Conservation (phyloP, 176 grass and related monocot species). For the Coix lacrymajobi region DNA sequence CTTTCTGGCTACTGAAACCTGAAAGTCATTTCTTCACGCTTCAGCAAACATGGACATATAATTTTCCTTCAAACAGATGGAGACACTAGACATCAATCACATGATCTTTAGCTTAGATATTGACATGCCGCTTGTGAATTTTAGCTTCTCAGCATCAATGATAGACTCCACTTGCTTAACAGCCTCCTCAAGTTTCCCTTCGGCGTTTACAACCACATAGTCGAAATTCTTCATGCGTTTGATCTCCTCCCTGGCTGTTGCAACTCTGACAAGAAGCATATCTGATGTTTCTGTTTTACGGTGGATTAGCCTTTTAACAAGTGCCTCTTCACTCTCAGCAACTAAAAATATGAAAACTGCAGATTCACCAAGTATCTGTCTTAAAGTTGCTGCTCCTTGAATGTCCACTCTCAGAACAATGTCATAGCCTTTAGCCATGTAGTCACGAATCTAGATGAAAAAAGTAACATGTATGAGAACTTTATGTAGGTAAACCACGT, state of each 20-base stretch:
- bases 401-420: constrained; percentile 97
- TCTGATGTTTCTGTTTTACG: constrained; percentile 92
- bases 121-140: constrained; percentile 47
- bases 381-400: constrained; percentile 85
- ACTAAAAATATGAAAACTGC: constrained; percentile 93
- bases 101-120: constrained; percentile 50
- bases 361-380: constrained; percentile 76
- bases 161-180: constrained; percentile 79
- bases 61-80: not conserved
- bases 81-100: not conserved
- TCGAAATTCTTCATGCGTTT: constrained; percentile 65
- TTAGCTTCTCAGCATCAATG: constrained; percentile 94
- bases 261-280: constrained; percentile 91
- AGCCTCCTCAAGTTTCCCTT: constrained; percentile 82
- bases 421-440: constrained; percentile 87
- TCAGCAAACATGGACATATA: not conserved
- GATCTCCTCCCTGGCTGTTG: constrained; percentile 86
- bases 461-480: constrained; percentile 10
- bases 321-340: constrained; percentile 83
- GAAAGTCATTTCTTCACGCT: constrained; percentile 11
- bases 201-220: constrained; percentile 82
- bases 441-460: constrained; percentile 70
- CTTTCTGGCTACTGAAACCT: constrained; percentile 19
- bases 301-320: constrained; percentile 79
- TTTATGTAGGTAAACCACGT: not conserved